Base-by-base conservation (phyloP, 352 stramenopile species). In the Pythium sukuiense region DNA sequence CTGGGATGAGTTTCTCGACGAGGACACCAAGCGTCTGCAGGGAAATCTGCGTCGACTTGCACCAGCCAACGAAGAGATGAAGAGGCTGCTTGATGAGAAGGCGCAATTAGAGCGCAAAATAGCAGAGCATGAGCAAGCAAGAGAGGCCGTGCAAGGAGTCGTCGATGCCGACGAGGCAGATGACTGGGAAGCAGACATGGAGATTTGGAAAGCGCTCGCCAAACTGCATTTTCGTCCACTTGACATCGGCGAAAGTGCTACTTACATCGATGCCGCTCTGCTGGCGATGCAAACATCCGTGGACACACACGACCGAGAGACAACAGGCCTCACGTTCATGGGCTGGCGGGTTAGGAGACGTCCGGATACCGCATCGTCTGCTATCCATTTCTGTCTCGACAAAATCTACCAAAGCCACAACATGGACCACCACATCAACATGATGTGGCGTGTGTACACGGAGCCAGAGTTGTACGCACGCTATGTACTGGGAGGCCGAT, bases 311-410 rank as follows among this genome's bases (percentile, higher is more conserved):
- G 43, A 50, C 20, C 43, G 18, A 30, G 16, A 50, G 30, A 50
- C 37, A 2, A 65, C 54, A n/a, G 57, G 64, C 5, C 16, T 61
- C 24, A 41, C 9, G 27, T 65, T 70, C 18, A 16, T 65, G 6
- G 64, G 64, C 37, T 70, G 64, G 64, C 24, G 33, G 2, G 56
- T 65, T 16, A 54, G 57, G 1, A 56, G 57, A 1, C 56, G 57
- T 7, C 33, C 62, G 8, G 57, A 70, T 13, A 29, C 20, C 6
- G 18, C 35, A 0, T 26, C 57, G 8, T 58, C 46, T 14, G 43
- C 18, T 16, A n/a, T 70, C 18, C 46, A 70, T 26, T 70, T 70
- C 32, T 39, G 27, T 12, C 55, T 70, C 13, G 20, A 45, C 49
- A 70, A 70, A 39, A 27, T 45, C 18, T 61, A 50, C 20, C 41